Evolutionary conservation across 805 yeast species (phyloP), one percentile per base, ranked within the genome.

Genomic region (Candida cerambycidarum): DNA sequence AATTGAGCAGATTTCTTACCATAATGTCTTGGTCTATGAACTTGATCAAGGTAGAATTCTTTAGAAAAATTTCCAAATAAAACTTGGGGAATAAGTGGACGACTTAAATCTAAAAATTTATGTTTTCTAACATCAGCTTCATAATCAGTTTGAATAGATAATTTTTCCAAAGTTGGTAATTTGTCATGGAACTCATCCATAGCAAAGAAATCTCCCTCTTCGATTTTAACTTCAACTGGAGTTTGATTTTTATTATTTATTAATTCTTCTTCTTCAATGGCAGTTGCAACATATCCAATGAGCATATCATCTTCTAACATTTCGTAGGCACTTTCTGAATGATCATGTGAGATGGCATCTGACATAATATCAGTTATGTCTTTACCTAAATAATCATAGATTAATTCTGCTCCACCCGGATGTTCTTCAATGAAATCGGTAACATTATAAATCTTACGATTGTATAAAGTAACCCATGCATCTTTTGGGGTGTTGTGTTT

Each of bases 21-120:
- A 61, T 90, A 93, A 65, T 93, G 99, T 61, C 99, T 83, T 41
- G 99, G 99, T 66, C 97, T 82, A 65, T 93, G 99, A 32, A 93
- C 93, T 67, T 93, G 97, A 61, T 89, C 96, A 58, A 93, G 73
- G 63, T 93, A 93, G 58, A 93, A 92, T 32, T 88, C 95, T 61
- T 87, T 92, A 32, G 85, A 59, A 73, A 89, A 93, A 27, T 77
- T 75, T 32, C 89, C 81, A 47, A 78, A 73, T 43, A 89, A 66
- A 35, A 93, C 87, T 70, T 93, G 99, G 63, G 79, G 58, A 32
- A 93, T 67, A 54, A 93, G 71, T 1, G 99, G 95, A 61, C 79
- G 81, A 53, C 76, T 80, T 57, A 93, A 76, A 62, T 93, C 98
- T 54, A 93, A 71, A 63, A 93, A 93, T 61, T 85, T 77, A 71